phyloP scores from a whole-genome alignment of 208 protist species.

The Angomonas desouzai region DNA sequence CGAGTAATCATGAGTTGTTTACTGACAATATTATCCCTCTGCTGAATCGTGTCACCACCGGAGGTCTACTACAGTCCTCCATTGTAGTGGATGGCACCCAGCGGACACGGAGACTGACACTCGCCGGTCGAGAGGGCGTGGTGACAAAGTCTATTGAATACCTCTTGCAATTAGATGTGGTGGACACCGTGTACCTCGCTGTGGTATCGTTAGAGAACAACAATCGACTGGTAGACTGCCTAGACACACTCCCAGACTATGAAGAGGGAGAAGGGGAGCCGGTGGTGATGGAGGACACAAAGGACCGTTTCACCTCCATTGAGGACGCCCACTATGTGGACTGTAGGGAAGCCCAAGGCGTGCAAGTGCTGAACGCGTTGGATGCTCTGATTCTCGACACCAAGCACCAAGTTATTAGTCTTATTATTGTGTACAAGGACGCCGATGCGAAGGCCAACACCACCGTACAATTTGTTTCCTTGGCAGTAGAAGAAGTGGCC shows the following conservation, averaged over 20 bases:
- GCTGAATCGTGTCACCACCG: slow-evolving; percentile 28
- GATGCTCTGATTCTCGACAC: slow-evolving; percentile 14
- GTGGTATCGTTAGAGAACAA: slow-evolving; percentile 50
- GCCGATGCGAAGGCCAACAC: slow-evolving; percentile 36
- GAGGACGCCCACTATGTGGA: slow-evolving; percentile 55
- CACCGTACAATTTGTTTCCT: slow-evolving; percentile 75
- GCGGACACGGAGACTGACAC: not conserved
- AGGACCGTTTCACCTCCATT: slow-evolving; percentile 62
- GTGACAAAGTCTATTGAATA: not conserved
- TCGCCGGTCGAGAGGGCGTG: not conserved
- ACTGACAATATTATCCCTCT: slow-evolving; percentile 37
- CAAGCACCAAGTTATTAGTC: slow-evolving; percentile 58
- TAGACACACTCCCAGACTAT: slow-evolving; percentile 9
- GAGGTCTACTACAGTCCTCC: slow-evolving; percentile 38
- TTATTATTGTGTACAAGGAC: slow-evolving; percentile 46
- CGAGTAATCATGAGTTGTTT: slow-evolving; percentile 20
- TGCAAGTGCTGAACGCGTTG: slow-evolving; percentile 20
- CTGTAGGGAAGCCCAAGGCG: slow-evolving; percentile 18
- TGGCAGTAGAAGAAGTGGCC: slow-evolving; percentile 49
- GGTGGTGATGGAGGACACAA: slow-evolving; percentile 57
- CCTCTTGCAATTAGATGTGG: slow-evolving; percentile 10
- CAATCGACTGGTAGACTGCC: slow-evolving; percentile 49
- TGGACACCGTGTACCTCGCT: slow-evolving; percentile 43
- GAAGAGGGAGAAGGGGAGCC: slow-evolving; percentile 20
- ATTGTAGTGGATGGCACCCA: slow-evolving; percentile 53